Evolutionary conservation across 176 grass and related monocot species (phyloP), one percentile per base, ranked within the genome.

Genomic region (Rhynchospora tenuis): DNA sequence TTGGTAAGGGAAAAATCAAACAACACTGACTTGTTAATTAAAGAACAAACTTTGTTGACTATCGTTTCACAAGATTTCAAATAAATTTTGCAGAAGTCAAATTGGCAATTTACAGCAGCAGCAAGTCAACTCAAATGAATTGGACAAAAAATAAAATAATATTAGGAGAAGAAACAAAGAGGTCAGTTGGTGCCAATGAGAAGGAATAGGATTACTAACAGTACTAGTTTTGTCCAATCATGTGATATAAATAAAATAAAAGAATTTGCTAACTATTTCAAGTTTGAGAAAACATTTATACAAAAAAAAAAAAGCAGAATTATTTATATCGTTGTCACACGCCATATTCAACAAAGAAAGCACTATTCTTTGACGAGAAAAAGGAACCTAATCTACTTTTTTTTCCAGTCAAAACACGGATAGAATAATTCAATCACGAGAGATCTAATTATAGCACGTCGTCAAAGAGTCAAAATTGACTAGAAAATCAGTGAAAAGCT

Each of bases 361-460:
- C 57, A 45, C 46, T 82, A 11, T 45, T 82, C 26, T 82, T 82
- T 62, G 9, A 13, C 7, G 8, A 16, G 9, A 82, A 27, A 52
- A 52, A 48, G 45, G n/a, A 52, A 82, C 61, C 38, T 45, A 65
- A 66, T 82, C 29, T 65, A 64, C 19, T 14, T 38, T 28, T 50
- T 38, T 27, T 48, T 82, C 54, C 13, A 61, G 5, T 59, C 59
- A 81, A 13, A 62, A 27, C 31, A 64, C 15, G 24, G 27, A 52
- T 66, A 62, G 79, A 51, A 82, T 82, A 66, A 22, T 65, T 16
- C 9, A 20, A 82, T 46, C 79, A 75, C 72, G 72, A 15, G 44
- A 50, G 20, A 13, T 52, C 10, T 12, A n/a, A 71, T 11, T 22
- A 71, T 12, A 45, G 0, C 19, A 19, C 54, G 64, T 16, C 17